phyloP scores from a whole-genome alignment of 208 protist genomes.

The Polymyxa betae region DNA sequence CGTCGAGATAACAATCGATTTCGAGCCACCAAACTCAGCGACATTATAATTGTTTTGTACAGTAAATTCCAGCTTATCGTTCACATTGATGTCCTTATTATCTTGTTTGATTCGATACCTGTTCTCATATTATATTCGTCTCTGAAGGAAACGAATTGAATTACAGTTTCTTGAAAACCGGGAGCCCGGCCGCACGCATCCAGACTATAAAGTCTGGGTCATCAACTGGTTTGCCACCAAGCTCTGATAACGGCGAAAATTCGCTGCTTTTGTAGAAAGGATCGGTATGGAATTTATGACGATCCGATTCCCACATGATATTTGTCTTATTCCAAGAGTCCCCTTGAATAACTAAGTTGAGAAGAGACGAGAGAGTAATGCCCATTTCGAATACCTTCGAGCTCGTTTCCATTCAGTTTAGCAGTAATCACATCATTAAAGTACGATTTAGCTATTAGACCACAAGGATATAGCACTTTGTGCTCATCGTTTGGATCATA shows the following conservation, averaged over 20 bases:
- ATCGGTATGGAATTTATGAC: conserved; percentile 4
- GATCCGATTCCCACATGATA: conserved; percentile 11
- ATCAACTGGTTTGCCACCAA: not conserved
- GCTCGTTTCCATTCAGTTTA: not conserved
- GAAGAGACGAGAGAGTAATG: not conserved
- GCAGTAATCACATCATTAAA: conserved; percentile 43
- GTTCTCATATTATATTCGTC: not conserved
- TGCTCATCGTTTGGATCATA: not conserved
- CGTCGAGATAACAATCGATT: conserved; percentile 37
- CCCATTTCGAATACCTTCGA: conserved; percentile 8
- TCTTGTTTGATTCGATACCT: conserved; percentile 16
- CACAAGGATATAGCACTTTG: conserved; percentile 10
- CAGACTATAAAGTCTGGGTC: conserved; percentile 33
- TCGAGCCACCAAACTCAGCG: not conserved
- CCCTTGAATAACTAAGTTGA: not conserved
- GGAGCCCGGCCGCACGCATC: conserved; percentile 18
- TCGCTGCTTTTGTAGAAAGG: not conserved
- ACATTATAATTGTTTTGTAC: conserved; percentile 35
- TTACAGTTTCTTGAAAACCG: conserved; percentile 37
- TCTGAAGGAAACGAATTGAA: not conserved
- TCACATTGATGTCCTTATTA: not conserved
- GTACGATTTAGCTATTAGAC: not conserved
- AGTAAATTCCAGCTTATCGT: not conserved
- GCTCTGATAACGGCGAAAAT: not conserved
- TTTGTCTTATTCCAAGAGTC: conserved; percentile 37